Percentiles rank a stretch among this genome's conserved stretches.
These are phyloP conservation scores for Hypomyces rosellus DNA, from an alignment of 2,329 filamentous ascomycete genomes.

Conservation along the genomic window DNA sequence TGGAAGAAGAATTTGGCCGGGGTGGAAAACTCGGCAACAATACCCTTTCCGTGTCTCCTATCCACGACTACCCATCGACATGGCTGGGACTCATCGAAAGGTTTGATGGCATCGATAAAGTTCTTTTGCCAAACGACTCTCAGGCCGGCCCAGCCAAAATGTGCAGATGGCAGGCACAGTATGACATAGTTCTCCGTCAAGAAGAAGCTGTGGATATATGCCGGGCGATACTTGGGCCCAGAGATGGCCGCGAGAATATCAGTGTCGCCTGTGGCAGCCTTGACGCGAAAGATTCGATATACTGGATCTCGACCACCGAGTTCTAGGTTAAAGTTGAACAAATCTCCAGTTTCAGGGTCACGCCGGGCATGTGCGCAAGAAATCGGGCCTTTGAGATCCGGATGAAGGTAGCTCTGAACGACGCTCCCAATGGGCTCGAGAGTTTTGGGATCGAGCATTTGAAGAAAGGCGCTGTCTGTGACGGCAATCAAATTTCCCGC, in stretches of 20 bases:
- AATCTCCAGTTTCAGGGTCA: constrained; percentile 66
- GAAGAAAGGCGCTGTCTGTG: constrained; percentile 48
- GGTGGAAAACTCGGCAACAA: constrained; percentile 63
- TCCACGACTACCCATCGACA: constrained; percentile 73
- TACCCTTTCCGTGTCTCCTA: constrained; percentile 51
- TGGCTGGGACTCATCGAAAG: constrained; percentile 50
- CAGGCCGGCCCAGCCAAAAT: constrained; percentile 51
- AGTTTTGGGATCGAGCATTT: constrained; percentile 61
- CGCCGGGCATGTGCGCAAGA: constrained; percentile 66
- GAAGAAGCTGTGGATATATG: constrained; percentile 82
- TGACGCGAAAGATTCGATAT: constrained; percentile 66
- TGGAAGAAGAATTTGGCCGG: constrained; percentile 74
- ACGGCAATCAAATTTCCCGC: constrained; percentile 14
- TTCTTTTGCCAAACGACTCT: constrained; percentile 60
- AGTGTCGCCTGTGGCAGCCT: constrained; percentile 56
- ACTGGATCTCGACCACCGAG: constrained; percentile 49
- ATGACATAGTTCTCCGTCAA: constrained; percentile 65
- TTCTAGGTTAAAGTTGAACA: constrained; percentile 78
- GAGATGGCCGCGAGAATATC: constrained; percentile 64
- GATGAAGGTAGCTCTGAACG: constrained; percentile 56
- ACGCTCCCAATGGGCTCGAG: constrained; percentile 65
- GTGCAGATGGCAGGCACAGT: constrained; percentile 64
- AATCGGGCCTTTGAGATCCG: constrained; percentile 58
- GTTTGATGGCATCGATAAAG: constrained; percentile 59
- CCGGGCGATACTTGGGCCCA: constrained; percentile 42